Evolutionary conservation across 2,329 filamentous ascomycete species (phyloP), one percentile per base, ranked within the genome.

Genomic region (Neospermospora avenae): DNA sequence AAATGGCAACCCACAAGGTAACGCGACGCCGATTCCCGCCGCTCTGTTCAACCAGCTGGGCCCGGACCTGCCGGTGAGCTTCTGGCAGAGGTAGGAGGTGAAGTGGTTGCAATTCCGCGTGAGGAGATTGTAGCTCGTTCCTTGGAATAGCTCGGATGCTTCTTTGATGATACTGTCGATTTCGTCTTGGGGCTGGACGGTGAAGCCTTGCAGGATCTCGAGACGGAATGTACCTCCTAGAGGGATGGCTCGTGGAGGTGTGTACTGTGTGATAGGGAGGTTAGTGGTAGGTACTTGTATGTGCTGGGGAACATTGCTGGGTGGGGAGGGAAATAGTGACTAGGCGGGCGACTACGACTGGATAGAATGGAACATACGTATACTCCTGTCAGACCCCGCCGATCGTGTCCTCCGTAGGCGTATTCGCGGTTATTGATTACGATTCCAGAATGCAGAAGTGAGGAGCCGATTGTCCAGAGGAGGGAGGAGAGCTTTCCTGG

Each of bases 31-130:
- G 64, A 96, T 90, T 67, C 84, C 88, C n/a, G 91, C 91, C 1
- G 91, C 91, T 58, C 91, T 84, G 70, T 96, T 96, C 57, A 96
- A 77, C 88, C 90, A 96, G 18, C 74, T 76, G 0, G 91, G 91
- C 0, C 88, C 89, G 0, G 85, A 77, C 48, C 84, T 81, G 5
- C 86, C 84, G 1, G 89, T 93, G 57, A 96, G 80, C 66, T 83
- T 84, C 72, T 87, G 80, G 74, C 89, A 92, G 18, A 96, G 81
- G 68, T 88, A 85, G 20, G 85, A 85, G 2, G 90, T 93, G 73
- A 96, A 96, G 73, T 96, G 91, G 73, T 96, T 96, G 81, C 91
- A 96, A 74, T 96, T 96, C 68, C 86, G 86, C 20, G 87, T 91
- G 46, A 96, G 80, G 14, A 96, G 82, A 70, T 95, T 93, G 75